phyloP scores from a whole-genome alignment of 2,329 filamentous ascomycete genomes.

The Paraconiothyrium brasiliense region DNA sequence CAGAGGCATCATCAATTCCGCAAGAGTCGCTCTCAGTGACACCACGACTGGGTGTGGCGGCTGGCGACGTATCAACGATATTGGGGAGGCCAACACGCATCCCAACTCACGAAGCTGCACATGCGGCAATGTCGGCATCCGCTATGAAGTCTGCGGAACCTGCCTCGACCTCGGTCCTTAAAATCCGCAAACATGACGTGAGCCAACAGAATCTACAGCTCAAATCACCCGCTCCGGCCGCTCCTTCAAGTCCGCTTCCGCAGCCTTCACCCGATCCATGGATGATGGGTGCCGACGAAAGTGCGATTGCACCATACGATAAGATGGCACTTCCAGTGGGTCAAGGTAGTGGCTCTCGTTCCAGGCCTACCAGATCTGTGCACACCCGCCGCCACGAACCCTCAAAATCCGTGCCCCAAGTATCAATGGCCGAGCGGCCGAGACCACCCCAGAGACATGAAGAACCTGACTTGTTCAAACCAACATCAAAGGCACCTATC shows the following conservation, averaged over 20 bases:
- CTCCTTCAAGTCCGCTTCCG: constrained; percentile 44
- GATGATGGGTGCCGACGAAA: constrained; percentile 40
- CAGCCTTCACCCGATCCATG: constrained; percentile 46
- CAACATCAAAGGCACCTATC: constrained; percentile 13
- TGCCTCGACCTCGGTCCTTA: constrained; percentile 31
- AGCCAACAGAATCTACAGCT: constrained; percentile 36
- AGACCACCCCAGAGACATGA: constrained; percentile 12
- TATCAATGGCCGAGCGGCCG: constrained; percentile 2
- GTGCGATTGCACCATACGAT: constrained; percentile 40
- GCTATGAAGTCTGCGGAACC: constrained; percentile 22
- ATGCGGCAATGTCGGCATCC: constrained; percentile 22
- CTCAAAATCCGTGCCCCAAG: constrained; percentile 29
- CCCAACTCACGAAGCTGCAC: constrained; percentile 17
- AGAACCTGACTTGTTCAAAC: background rate
- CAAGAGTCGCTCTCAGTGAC: constrained; percentile 12
- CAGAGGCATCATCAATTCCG: constrained; percentile 27
- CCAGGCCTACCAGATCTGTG: constrained; percentile 34
- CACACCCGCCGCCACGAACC: constrained; percentile 30
- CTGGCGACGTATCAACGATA: constrained; percentile 32
- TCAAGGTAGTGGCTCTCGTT: constrained; percentile 35
- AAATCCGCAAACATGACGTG: constrained; percentile 26
- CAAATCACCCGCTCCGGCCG: constrained; percentile 25
- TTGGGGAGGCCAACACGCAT: constrained; percentile 31
- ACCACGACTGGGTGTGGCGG: constrained; percentile 28
- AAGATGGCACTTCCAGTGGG: constrained; percentile 45